Evolutionary conservation across 371 early-diverging fungal genomes (phyloP).

Genomic region (Zopfochytrium polystomum): DNA sequence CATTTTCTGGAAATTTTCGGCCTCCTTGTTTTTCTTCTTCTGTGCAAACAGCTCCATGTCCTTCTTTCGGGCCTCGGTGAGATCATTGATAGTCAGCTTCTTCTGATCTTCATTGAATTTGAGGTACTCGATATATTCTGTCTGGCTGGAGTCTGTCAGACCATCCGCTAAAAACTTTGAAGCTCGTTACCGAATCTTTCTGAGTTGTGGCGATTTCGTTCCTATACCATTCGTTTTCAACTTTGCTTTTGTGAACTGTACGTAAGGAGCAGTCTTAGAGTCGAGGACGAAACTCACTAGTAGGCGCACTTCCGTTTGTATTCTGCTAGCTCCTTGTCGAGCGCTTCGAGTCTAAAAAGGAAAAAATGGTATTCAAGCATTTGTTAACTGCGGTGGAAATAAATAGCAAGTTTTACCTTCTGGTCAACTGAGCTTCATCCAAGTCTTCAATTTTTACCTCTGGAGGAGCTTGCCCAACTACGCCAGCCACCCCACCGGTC

Average conservation of each 20-base stretch:
- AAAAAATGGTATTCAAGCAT: neutral
- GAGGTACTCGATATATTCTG: conserved; percentile 47
- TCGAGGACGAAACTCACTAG: conserved; percentile 33
- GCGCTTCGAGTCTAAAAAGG: conserved; percentile 26
- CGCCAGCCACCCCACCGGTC: neutral
- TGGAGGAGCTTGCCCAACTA: conserved; percentile 1
- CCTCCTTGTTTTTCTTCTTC: conserved; percentile 26
- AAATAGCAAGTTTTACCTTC: conserved; percentile 16
- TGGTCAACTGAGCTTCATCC: conserved; percentile 38
- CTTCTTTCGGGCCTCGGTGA: conserved; percentile 34
- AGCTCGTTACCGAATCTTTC: conserved; percentile 36
- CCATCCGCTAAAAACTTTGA: neutral
- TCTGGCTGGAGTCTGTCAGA: conserved; percentile 17
- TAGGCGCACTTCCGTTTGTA: conserved; percentile 41
- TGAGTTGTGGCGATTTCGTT: conserved; percentile 47
- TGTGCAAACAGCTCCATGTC: conserved; percentile 34
- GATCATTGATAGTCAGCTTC: conserved; percentile 35
- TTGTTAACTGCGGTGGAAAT: neutral
- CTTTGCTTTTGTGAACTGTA: conserved; percentile 31
- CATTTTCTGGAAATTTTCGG: conserved; percentile 31
- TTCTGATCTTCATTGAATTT: conserved; percentile 41
- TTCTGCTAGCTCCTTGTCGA: conserved; percentile 40
- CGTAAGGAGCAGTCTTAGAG: neutral
- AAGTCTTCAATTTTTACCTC: conserved; percentile 42
- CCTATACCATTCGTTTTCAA: conserved; percentile 51